Conservation (phyloP, 2,329 filamentous ascomycete genomes). For the Sporothrix inflata region DNA sequence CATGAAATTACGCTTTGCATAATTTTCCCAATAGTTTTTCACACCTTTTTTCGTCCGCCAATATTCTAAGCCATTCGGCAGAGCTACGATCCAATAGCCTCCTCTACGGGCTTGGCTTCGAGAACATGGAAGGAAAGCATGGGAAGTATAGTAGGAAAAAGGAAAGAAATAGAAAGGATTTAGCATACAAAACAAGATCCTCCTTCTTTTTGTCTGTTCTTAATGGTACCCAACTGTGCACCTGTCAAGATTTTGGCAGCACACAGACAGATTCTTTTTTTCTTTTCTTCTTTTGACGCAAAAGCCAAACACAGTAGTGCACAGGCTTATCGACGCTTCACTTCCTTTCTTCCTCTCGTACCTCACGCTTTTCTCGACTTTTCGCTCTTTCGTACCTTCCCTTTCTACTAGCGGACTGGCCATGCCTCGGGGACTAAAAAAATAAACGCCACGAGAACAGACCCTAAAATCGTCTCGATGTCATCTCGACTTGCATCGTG, state of each 20-base stretch:
- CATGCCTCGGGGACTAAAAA: not conserved
- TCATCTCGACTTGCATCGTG: constrained; percentile 7
- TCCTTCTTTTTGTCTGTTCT: not conserved
- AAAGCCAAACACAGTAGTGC: not conserved
- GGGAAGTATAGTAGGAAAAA: not conserved
- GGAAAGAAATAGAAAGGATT: not conserved
- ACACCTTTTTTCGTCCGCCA: not conserved
- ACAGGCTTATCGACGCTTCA: not conserved
- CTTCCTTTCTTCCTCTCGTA: not conserved
- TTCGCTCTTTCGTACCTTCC: not conserved
- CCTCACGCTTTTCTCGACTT: not conserved
- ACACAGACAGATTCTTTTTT: not conserved
- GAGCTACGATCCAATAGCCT: not conserved
- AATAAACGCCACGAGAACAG: not conserved
- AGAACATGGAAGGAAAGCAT: too few species aligned
- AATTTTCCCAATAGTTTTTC: constrained; percentile 1
- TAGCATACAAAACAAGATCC: not conserved
- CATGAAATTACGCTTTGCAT: not conserved
- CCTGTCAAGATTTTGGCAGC: not conserved
- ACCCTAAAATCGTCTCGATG: not conserved
- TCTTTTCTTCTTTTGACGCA: not conserved
- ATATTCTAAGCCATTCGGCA: not conserved
- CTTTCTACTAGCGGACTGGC: not conserved
- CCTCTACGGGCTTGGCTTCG: not conserved
- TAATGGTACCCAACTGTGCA: not conserved